These are phyloP conservation scores for Cytospora piceicola DNA, from an alignment of 2,329 filamentous ascomycete genomes.

Conservation along the genomic window DNA sequence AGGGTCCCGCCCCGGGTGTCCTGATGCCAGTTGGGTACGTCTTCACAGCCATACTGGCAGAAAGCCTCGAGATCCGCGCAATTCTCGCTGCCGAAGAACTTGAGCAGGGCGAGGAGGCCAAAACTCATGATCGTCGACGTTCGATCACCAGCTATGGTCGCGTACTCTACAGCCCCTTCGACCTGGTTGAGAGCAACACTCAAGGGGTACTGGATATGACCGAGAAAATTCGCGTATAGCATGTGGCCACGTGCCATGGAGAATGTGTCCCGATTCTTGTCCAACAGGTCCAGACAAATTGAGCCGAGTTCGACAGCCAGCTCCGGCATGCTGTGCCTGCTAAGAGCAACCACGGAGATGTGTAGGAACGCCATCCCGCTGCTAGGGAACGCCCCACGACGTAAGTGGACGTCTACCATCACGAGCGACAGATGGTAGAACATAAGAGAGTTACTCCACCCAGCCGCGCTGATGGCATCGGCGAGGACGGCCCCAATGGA, in stretches of 20 bases:
- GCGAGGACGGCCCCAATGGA: constrained; percentile 72
- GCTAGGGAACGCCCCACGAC: constrained; percentile 68
- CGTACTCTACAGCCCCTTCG: constrained; percentile 68
- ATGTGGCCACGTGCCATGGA: constrained; percentile 71
- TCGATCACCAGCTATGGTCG: constrained; percentile 69
- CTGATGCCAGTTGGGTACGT: constrained; percentile 71
- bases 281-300: constrained; percentile 66
- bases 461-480: constrained; percentile 71
- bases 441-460: constrained; percentile 73
- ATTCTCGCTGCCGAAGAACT: constrained; percentile 72
- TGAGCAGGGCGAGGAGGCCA: constrained; percentile 67
- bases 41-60: constrained; percentile 73
- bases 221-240: constrained; percentile 70
- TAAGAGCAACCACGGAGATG: constrained; percentile 67
- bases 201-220: constrained; percentile 70
- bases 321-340: constrained; percentile 71
- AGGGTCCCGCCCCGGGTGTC: constrained; percentile 74
- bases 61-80: constrained; percentile 70
- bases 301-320: constrained; percentile 68
- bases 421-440: constrained; percentile 73
- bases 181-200: constrained; percentile 61
- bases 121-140: constrained; percentile 73
- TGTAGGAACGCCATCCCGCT: constrained; percentile 71
- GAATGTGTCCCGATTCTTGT: constrained; percentile 65
- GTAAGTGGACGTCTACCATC: constrained; percentile 69